A percentile compares a stretch with the other conserved stretches of the same genome.
phyloP scores from a whole-genome alignment of 2,329 filamentous ascomycete genomes.

The Aspergillus tanneri region DNA sequence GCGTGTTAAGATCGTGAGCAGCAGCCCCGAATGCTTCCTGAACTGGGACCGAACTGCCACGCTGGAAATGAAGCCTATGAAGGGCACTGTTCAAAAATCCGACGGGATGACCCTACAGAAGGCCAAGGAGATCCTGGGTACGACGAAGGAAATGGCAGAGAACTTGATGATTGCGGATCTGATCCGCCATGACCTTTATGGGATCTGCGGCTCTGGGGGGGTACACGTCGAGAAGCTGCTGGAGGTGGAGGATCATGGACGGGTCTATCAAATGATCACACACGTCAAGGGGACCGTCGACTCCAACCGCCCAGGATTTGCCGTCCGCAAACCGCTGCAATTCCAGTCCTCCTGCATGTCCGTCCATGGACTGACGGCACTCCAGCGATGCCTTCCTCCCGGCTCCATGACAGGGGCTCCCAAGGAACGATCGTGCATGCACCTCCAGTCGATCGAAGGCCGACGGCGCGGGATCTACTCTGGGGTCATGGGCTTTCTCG shows the following conservation, averaged over 20 bases:
- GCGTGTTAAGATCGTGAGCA: conserved; percentile 70
- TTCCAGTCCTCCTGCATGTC: conserved; percentile 36
- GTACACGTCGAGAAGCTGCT: conserved; percentile 77
- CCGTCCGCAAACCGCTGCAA: conserved; percentile 33
- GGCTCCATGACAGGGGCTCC: conserved; percentile 97
- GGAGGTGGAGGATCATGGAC: conserved; percentile 85
- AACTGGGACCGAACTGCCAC: conserved; percentile 56
- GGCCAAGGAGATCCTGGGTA: conserved; percentile 69
- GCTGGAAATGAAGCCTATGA: conserved; percentile 80
- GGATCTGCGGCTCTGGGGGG: conserved; percentile 71
- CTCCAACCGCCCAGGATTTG: conserved; percentile 28
- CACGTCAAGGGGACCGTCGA: conserved; percentile 68
- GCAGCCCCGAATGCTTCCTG: conserved; percentile 87
- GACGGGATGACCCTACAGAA: conserved; percentile 66
- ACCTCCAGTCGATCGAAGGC: conserved; percentile 69
- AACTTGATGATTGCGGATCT: conserved; percentile 98
- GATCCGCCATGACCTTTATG: conserved; percentile 88
- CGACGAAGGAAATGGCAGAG: conserved; percentile 88
- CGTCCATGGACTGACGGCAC: conserved; percentile 65
- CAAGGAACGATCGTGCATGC: conserved; percentile 87
- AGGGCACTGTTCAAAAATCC: conserved; percentile 87
- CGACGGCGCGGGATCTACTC: conserved; percentile 72
- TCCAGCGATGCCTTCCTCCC: conserved; percentile 76
- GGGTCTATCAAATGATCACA: conserved; percentile 87
- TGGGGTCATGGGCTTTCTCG: conserved; percentile 86